Evolutionary conservation across 129 eudicot genomes (phyloP).

Genomic region (Saposhnikovia divaricata): DNA sequence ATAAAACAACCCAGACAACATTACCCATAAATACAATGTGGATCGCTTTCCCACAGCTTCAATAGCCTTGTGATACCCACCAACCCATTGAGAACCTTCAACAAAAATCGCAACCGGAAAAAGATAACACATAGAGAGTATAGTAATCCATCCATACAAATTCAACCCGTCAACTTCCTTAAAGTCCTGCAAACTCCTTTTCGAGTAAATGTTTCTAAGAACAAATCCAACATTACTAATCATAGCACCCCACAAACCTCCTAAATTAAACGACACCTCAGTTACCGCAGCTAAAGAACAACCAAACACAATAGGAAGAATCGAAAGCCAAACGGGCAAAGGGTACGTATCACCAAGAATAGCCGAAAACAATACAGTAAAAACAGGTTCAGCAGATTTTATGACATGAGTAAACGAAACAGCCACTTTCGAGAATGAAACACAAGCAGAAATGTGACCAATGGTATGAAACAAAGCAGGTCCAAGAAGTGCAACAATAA

Average conservation of each 20-base stretch:
- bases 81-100: conserved; percentile 92
- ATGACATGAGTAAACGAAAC: conserved; percentile 98
- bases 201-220: conserved; percentile 79
- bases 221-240: conserved; percentile 96
- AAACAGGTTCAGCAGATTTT: conserved; percentile 90
- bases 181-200: conserved; percentile 73
- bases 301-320: conserved; percentile 84
- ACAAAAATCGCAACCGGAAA: conserved; percentile 85
- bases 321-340: conserved; percentile 73
- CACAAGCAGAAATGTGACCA: conserved; percentile 98
- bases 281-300: conserved; percentile 95
- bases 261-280: conserved; percentile 89
- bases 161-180: conserved; percentile 95
- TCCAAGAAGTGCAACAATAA: conserved; percentile 73
- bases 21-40: conserved; percentile 80
- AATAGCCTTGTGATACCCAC: conserved; percentile 87
- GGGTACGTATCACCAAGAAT: conserved; percentile 76
- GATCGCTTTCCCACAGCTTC: conserved; percentile 53
- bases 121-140: conserved; percentile 63
- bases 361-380: conserved; percentile 76
- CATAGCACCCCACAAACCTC: conserved; percentile 93
- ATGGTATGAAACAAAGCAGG: conserved; percentile 94
- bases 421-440: conserved; percentile 95
- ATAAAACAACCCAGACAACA: conserved; percentile 82
- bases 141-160: conserved; percentile 82